Percentiles rank a stretch among this genome's conserved stretches.
Evolutionary conservation across 2,329 filamentous ascomycete species (phyloP).

Genomic region (Sporothrix schenckii): DNA sequence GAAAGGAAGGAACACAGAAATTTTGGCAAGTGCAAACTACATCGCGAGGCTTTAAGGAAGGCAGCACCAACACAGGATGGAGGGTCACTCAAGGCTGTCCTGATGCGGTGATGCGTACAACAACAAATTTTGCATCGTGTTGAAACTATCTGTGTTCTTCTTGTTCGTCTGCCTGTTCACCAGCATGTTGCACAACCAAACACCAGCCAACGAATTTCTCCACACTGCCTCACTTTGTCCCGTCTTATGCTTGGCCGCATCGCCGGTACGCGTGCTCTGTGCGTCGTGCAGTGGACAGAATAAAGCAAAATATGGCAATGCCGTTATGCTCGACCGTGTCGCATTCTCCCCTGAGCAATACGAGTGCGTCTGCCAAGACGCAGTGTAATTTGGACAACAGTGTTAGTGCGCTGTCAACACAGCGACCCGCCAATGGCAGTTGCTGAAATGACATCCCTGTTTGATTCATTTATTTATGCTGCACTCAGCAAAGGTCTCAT

Average conservation of each 20-base stretch:
- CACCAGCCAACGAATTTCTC: not conserved
- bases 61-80: not conserved
- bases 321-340: slow-evolving; percentile 11
- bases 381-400: slow-evolving; percentile 18
- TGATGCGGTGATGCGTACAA: slow-evolving; percentile 4
- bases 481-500: too few relatives aligned
- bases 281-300: too few relatives aligned
- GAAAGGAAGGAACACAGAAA: not conserved
- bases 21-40: slow-evolving; percentile 4
- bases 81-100: slow-evolving; percentile 16
- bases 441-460: too few relatives aligned
- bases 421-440: not conserved
- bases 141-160: not conserved
- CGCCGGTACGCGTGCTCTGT: not conserved
- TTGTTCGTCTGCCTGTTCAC: not conserved
- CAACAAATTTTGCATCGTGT: not conserved
- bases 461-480: not conserved
- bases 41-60: not conserved
- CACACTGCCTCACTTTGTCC: not conserved
- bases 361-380: slow-evolving; percentile 11
- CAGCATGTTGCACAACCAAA: not conserved
- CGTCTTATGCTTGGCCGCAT: slow-evolving; percentile 19
- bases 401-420: slow-evolving; percentile 11
- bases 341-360: slow-evolving; percentile 17
- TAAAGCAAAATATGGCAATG: too few relatives aligned